Conservation (phyloP, 139 green algal species). For the Haematococcus lacustris region DNA sequence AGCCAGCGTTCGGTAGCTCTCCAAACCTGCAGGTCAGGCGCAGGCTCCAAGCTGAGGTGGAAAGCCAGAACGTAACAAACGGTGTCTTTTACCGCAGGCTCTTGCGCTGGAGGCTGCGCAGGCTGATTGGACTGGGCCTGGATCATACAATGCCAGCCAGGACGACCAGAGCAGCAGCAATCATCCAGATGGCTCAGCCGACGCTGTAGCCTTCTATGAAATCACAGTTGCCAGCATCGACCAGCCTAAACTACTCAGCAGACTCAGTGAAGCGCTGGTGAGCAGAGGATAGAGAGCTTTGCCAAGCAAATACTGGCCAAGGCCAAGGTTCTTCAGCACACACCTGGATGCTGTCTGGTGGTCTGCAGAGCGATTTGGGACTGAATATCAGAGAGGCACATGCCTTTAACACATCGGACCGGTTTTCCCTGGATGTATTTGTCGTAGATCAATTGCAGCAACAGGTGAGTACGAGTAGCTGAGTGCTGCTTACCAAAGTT, state of each 20-base stretch:
- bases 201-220: slow-evolving; percentile 71
- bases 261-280: slow-evolving; percentile 78
- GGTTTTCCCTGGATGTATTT: slow-evolving; percentile 94
- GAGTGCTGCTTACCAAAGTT: background rate
- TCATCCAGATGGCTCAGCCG: background rate
- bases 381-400: slow-evolving; percentile 98
- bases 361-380: slow-evolving; percentile 74
- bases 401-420: slow-evolving; percentile 93
- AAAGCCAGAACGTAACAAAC: background rate
- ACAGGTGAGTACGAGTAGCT: slow-evolving; percentile 14
- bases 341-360: background rate
- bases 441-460: slow-evolving; percentile 66
- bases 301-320: background rate
- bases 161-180: background rate
- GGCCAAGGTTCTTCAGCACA: background rate
- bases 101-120: slow-evolving; percentile 58
- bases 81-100: slow-evolving; percentile 33
- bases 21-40: slow-evolving; percentile 71
- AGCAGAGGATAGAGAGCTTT: slow-evolving; percentile 1
- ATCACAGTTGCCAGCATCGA: slow-evolving; percentile 84
- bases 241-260: slow-evolving; percentile 84
- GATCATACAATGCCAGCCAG: background rate
- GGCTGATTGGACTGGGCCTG: background rate
- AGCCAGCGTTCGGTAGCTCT: slow-evolving; percentile 82
- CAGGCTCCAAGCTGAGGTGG: background rate